Evolutionary conservation across 2,329 filamentous ascomycete genomes (phyloP).

Genomic region (Ophiostoma pallidulum): DNA sequence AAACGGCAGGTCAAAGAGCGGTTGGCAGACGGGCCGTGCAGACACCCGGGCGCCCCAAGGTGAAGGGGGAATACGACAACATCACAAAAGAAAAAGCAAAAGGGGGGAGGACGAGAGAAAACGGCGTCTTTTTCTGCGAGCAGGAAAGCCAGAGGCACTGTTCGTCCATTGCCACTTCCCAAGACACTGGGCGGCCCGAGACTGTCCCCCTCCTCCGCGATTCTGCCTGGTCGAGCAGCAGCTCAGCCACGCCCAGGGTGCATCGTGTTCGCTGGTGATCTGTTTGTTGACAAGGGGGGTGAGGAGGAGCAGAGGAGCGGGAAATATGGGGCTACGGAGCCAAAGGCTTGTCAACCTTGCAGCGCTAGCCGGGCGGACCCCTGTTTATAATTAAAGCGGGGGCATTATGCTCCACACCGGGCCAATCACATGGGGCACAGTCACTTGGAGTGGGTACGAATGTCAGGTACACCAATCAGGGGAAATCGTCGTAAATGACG

Average conservation of each 20-base stretch:
- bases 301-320: too few relatives aligned
- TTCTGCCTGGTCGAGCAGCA: neutral
- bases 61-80: too few relatives aligned
- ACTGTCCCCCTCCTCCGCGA: neutral
- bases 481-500: neutral
- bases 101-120: too few relatives aligned
- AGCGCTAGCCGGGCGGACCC: neutral
- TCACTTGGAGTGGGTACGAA: neutral
- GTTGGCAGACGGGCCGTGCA: neutral
- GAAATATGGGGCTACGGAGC: too few relatives aligned
- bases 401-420: neutral
- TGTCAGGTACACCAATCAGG: slow-evolving; percentile 14
- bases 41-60: too few relatives aligned
- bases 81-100: too few relatives aligned
- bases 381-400: neutral
- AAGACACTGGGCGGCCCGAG: too few relatives aligned
- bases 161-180: too few relatives aligned
- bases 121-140: too few relatives aligned
- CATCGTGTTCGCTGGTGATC: neutral
- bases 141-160: too few relatives aligned
- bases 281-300: slow-evolving; percentile 8
- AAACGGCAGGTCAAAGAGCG: neutral
- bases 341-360: slow-evolving; percentile 10
- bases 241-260: neutral
- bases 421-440: neutral